A percentile compares a stretch with the other conserved stretches of the same genome.
These are phyloP conservation scores for Apiotrichum montevideense DNA, from an alignment of 1,284 basidiomycete genomes.

Conservation along the genomic window DNA sequence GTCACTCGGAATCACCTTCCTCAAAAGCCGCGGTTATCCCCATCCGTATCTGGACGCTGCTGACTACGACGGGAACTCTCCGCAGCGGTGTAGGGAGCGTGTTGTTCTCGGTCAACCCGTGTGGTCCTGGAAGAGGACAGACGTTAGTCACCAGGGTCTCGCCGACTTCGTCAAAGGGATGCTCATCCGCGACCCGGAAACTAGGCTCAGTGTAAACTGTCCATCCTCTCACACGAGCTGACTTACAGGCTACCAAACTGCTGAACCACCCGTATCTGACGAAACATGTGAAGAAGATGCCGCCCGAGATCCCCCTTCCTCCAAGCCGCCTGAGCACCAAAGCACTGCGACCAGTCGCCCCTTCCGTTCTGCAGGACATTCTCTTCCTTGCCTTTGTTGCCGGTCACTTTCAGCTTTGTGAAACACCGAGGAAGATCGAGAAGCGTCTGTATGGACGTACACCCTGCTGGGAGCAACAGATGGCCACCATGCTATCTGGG, in stretches of 20 bases:
- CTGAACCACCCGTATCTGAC: slow-evolving; percentile 36
- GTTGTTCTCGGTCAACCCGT: slow-evolving; percentile 21
- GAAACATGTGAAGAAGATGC: background rate
- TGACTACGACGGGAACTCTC: slow-evolving; percentile 11
- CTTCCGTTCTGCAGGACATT: slow-evolving; percentile 32
- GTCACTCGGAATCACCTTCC: slow-evolving; percentile 40
- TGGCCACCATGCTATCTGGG: slow-evolving; percentile 29
- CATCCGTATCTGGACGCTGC: slow-evolving; percentile 31
- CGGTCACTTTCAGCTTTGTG: slow-evolving; percentile 29
- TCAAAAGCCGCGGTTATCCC: slow-evolving; percentile 31
- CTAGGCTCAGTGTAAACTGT: no score
- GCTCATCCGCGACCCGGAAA: slow-evolving; percentile 12
- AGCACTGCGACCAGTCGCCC: slow-evolving; percentile 15
- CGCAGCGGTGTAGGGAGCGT: background rate
- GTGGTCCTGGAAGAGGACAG: slow-evolving; percentile 19
- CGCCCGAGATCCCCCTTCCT: slow-evolving; percentile 17
- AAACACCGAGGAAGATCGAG: slow-evolving; percentile 24
- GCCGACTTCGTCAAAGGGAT: slow-evolving; percentile 34
- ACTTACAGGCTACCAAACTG: slow-evolving; percentile 30
- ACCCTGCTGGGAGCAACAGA: slow-evolving; percentile 41
- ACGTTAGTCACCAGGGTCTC: slow-evolving; percentile 6
- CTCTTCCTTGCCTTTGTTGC: slow-evolving; percentile 36
- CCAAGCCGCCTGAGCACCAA: slow-evolving; percentile 14
- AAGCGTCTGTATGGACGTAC: slow-evolving; percentile 20
- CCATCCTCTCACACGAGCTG: background rate